Evolutionary conservation across 257 asterid genomes (phyloP).

Genomic region (Schizonepeta tenuifolia): DNA sequence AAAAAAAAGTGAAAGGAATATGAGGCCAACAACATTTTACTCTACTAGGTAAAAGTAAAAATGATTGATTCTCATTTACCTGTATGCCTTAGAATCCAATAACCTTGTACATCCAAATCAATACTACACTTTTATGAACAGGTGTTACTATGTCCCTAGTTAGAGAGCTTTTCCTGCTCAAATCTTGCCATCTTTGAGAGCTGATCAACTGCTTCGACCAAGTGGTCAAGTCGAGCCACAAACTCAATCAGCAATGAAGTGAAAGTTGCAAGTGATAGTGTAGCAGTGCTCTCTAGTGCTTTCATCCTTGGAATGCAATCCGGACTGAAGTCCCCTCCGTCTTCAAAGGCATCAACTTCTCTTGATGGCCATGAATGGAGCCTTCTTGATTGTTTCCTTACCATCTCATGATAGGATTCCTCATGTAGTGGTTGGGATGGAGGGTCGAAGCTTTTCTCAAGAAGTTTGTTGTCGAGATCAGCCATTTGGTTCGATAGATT

Average conservation of each 20-base stretch:
- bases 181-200: constrained; percentile 67
- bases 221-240: constrained; percentile 73
- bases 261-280: constrained; percentile 63
- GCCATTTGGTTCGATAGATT: constrained; percentile 35
- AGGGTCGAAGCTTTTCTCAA: constrained; percentile 29
- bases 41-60: constrained; percentile 1
- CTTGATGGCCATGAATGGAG: constrained; percentile 68
- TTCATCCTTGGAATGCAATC: constrained; percentile 49
- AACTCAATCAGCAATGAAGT: constrained; percentile 68
- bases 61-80: constrained; percentile 22
- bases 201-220: constrained; percentile 67
- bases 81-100: constrained; percentile 18
- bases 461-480: constrained; percentile 25
- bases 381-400: constrained; percentile 69
- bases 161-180: constrained; percentile 39
- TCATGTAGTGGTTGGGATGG: constrained; percentile 36
- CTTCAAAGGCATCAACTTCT: constrained; percentile 59
- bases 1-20: constrained; percentile 15
- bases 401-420: constrained; percentile 50
- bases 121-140: constrained; percentile 10
- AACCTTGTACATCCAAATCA: constrained; percentile 22
- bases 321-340: constrained; percentile 42
- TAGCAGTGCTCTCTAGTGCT: constrained; percentile 59
- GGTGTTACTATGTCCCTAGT: neutral
- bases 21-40: constrained; percentile 2